Conservation (phyloP, 805 yeast genomes). For the Teunomyces gatunensis region DNA sequence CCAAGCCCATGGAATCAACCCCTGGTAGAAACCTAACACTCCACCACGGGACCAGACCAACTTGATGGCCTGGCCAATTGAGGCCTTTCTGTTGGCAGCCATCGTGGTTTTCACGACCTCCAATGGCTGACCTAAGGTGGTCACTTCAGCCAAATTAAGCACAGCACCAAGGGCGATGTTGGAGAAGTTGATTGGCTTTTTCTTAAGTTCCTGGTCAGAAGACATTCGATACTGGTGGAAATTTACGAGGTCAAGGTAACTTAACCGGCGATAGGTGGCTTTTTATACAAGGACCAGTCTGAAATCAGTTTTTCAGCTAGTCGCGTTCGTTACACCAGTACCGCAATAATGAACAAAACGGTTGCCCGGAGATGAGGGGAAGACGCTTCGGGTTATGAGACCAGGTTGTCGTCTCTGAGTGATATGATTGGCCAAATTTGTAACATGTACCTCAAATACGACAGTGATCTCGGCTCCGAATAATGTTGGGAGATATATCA, state of each 20-base stretch:
- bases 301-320: neutral
- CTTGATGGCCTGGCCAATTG: slow-evolving; percentile 63
- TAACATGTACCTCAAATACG: too few relatives aligned
- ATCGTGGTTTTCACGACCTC: slow-evolving; percentile 96
- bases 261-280: neutral
- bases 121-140: slow-evolving; percentile 94
- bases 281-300: neutral
- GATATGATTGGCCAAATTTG: neutral
- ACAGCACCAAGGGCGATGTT: slow-evolving; percentile 94
- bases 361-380: slow-evolving; percentile 1
- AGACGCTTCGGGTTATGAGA: neutral
- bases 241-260: neutral
- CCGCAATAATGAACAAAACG: neutral
- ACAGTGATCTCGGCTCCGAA: slow-evolving; percentile 1
- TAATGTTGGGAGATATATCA: too few relatives aligned
- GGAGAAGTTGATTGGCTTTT: slow-evolving; percentile 85
- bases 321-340: neutral
- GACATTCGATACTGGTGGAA: neutral
- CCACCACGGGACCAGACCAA: slow-evolving; percentile 95
- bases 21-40: slow-evolving; percentile 88
- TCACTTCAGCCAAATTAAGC: slow-evolving; percentile 85
- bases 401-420: neutral
- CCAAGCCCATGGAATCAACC: slow-evolving; percentile 99
- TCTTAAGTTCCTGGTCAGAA: slow-evolving; percentile 44
- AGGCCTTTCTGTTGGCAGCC: slow-evolving; percentile 89